Conservation (phyloP, 2,329 filamentous ascomycete species). For the Canariomyces notabilis region DNA sequence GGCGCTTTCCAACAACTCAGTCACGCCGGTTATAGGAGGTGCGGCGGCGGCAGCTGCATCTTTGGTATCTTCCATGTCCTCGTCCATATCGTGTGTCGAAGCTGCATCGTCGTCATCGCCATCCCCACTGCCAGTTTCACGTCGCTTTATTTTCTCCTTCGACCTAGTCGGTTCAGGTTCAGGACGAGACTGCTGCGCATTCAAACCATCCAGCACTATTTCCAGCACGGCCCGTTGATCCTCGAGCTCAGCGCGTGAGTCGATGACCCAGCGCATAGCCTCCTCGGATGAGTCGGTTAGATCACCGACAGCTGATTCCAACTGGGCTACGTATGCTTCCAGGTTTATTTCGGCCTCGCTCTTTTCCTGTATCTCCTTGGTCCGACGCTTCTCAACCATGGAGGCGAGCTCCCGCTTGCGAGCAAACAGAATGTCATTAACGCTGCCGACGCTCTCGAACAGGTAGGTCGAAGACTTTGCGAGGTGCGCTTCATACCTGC, state of each 20-base stretch:
- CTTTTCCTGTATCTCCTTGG: constrained; percentile 24
- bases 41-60: constrained; percentile 22
- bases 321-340: constrained; percentile 34
- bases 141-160: constrained; percentile 17
- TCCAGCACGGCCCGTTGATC: constrained; percentile 41
- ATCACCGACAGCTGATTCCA: constrained; percentile 37
- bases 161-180: constrained; percentile 14
- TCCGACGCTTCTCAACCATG: constrained; percentile 33
- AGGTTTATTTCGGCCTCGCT: constrained; percentile 25
- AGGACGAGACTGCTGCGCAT: constrained; percentile 21
- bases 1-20: constrained; percentile 33
- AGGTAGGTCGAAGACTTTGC: constrained; percentile 41
- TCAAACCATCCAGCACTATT: constrained; percentile 31
- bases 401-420: constrained; percentile 31
- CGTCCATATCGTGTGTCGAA: constrained; percentile 24
- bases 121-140: constrained; percentile 9
- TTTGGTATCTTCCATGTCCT: constrained; percentile 26
- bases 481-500: constrained; percentile 43
- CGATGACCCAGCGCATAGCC: constrained; percentile 45
- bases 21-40: constrained; percentile 28
- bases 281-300: constrained; percentile 44
- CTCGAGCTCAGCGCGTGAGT: constrained; percentile 44
- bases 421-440: constrained; percentile 42
- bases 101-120: constrained; percentile 20
- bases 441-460: constrained; percentile 40